phyloP scores from a whole-genome alignment of 495 filamentous ascomycete genomes.

The Lophium mytilinum region DNA sequence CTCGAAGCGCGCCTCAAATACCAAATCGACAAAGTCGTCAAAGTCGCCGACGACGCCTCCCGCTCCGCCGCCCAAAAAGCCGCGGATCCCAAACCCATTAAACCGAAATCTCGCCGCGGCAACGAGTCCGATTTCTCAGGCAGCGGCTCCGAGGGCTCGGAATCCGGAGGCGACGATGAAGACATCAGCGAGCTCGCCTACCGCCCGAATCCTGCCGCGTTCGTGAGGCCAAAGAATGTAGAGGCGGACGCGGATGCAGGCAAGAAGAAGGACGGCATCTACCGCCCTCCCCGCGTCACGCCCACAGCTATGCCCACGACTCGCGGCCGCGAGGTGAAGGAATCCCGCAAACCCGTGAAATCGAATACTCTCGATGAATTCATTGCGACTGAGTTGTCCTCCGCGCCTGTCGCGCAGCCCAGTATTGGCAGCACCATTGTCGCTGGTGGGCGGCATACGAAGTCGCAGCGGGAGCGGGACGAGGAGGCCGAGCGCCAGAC shows the following conservation, averaged over 20 bases:
- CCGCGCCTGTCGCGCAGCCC: slow-evolving; percentile 67
- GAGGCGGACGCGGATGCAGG: slow-evolving; percentile 23
- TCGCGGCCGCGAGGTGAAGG: slow-evolving; percentile 48
- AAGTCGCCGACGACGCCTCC: slow-evolving; percentile 68
- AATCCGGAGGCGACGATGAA: slow-evolving; percentile 30
- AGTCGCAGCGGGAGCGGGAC: slow-evolving; percentile 59
- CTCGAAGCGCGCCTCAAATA: slow-evolving; percentile 89
- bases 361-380: slow-evolving; percentile 82
- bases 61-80: slow-evolving; percentile 10
- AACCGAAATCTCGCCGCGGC: slow-evolving; percentile 23
- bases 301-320: slow-evolving; percentile 57
- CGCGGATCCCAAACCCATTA: not conserved
- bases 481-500: slow-evolving; percentile 62
- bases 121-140: slow-evolving; percentile 34
- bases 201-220: slow-evolving; percentile 56
- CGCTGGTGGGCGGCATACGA: slow-evolving; percentile 59
- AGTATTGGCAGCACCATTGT: slow-evolving; percentile 79
- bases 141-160: slow-evolving; percentile 22
- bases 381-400: slow-evolving; percentile 67
- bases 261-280: slow-evolving; percentile 50
- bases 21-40: slow-evolving; percentile 78
- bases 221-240: slow-evolving; percentile 35
- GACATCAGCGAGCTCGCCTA: slow-evolving; percentile 57
- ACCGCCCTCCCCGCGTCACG: slow-evolving; percentile 77
- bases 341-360: slow-evolving; percentile 41